Evolutionary conservation across 345 rosid species (phyloP).

Genomic region (Aquilaria malaccensis): DNA sequence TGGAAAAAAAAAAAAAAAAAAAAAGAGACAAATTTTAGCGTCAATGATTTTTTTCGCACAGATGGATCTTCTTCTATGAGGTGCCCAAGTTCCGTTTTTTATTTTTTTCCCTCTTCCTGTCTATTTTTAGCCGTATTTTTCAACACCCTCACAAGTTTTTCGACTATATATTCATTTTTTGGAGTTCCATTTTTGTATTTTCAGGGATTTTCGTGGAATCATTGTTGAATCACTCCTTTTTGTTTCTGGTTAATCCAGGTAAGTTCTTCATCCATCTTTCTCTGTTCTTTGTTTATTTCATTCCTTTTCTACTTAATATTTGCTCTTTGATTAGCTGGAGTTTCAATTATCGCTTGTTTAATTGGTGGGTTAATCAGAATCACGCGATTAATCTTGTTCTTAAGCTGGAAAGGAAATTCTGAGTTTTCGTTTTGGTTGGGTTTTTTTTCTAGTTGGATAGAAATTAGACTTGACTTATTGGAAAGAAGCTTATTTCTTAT

Average conservation of each 20-base stretch:
- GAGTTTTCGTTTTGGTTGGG: neutral
- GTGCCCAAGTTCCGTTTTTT: slow-evolving; percentile 15
- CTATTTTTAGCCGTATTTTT: slow-evolving; percentile 17
- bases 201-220: neutral
- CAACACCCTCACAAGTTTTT: slow-evolving; percentile 4
- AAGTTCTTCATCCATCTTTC: slow-evolving; percentile 5
- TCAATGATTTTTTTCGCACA: neutral
- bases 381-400: neutral
- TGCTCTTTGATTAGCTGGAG: neutral
- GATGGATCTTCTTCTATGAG: slow-evolving; percentile 16
- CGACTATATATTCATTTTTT: neutral
- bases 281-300: neutral
- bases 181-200: slow-evolving; percentile 5
- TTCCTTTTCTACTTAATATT: neutral
- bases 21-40: no score
- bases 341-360: neutral
- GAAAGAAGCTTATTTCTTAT: neutral
- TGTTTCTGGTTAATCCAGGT: slow-evolving; percentile 19
- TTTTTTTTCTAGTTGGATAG: neutral
- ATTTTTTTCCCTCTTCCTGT: neutral
- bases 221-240: neutral
- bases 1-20: no score
- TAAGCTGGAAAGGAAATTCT: slow-evolving; percentile 2
- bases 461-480: neutral
- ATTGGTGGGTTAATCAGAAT: slow-evolving; percentile 4